Evolutionary conservation across 148 eudicot species (phyloP).

Genomic region (Persicaria maculosa): DNA sequence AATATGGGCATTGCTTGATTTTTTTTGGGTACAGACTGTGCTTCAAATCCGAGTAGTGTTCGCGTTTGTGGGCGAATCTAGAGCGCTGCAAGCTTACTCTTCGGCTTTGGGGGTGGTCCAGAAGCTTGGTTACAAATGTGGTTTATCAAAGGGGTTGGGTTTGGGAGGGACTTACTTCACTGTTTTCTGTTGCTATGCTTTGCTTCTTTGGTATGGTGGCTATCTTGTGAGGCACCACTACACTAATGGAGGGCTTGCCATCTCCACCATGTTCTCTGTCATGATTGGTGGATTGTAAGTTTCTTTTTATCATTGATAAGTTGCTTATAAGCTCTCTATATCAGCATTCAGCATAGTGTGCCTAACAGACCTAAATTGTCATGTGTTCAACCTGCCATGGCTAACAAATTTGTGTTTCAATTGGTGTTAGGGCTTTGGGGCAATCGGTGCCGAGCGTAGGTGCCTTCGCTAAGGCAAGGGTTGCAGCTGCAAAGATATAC

Average conservation of each 20-base stretch:
- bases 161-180: slow-evolving; percentile 93
- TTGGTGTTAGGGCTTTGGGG: slow-evolving; percentile 58
- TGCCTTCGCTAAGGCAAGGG: slow-evolving; percentile 95
- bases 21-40: slow-evolving; percentile 47
- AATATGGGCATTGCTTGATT: slow-evolving; percentile 4
- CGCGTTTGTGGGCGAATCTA: slow-evolving; percentile 87
- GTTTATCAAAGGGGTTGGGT: slow-evolving; percentile 89
- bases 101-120: slow-evolving; percentile 65
- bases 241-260: slow-evolving; percentile 97
- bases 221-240: slow-evolving; percentile 86
- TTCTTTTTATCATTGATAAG: not conserved
- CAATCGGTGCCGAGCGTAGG: slow-evolving; percentile 98
- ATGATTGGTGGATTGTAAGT: slow-evolving; percentile 99
- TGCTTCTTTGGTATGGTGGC: slow-evolving; percentile 97
- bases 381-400: too few species aligned
- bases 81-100: slow-evolving; percentile 71
- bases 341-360: too few species aligned
- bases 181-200: slow-evolving; percentile 91
- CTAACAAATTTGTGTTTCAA: not conserved
- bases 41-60: slow-evolving; percentile 86
- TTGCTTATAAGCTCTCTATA: too few species aligned
- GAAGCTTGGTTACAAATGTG: slow-evolving; percentile 80
- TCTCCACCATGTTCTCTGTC: slow-evolving; percentile 97
- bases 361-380: too few species aligned
- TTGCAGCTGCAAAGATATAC: slow-evolving; percentile 87